phyloP scores from a whole-genome alignment of 768 basidiomycete genomes.

The Mycena alexandri region DNA sequence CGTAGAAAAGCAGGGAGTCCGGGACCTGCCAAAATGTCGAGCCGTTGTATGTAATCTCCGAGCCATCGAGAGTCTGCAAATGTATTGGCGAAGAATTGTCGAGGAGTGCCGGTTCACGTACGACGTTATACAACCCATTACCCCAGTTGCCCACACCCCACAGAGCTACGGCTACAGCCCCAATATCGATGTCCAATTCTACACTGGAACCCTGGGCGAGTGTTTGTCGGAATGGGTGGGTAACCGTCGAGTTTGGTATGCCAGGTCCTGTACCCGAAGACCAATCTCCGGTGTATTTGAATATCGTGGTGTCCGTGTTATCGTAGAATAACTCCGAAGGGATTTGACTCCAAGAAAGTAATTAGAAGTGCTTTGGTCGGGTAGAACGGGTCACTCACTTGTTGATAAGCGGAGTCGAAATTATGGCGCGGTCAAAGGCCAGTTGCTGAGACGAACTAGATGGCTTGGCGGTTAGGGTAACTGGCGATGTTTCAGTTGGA shows the following conservation, averaged over 20 bases:
- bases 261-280: neutral
- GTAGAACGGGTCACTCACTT: neutral
- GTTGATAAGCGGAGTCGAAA: neutral
- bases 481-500: neutral
- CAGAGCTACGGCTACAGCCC: constrained; percentile 1
- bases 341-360: neutral
- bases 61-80: constrained; percentile 4
- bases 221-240: neutral
- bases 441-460: neutral
- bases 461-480: constrained; percentile 2
- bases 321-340: constrained; percentile 13
- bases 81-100: neutral
- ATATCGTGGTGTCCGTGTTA: neutral
- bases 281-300: constrained; percentile 9
- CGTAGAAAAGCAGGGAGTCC: constrained; percentile 7
- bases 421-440: constrained; percentile 10
- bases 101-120: neutral
- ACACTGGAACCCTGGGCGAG: neutral
- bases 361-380: neutral
- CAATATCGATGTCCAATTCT: neutral
- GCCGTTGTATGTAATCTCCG: neutral
- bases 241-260: constrained; percentile 12
- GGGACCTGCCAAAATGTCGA: constrained; percentile 9
- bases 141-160: constrained; percentile 4
- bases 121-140: constrained; percentile 9